phyloP scores from a whole-genome alignment of 2,329 filamentous ascomycete genomes.

The Pseudofabraea citricarpa region DNA sequence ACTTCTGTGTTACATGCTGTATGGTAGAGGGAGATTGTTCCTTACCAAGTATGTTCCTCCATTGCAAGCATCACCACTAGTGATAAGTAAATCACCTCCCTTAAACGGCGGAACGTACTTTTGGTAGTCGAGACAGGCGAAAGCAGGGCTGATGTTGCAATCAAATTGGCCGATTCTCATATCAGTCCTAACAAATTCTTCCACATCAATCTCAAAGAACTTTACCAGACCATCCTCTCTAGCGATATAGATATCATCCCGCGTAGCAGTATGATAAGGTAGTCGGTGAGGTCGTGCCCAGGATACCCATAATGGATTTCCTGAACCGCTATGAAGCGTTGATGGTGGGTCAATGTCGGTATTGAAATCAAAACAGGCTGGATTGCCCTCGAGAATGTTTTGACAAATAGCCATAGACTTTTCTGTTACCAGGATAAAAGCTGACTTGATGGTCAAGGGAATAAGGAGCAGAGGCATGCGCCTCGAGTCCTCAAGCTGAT shows the following conservation, averaged over 20 bases:
- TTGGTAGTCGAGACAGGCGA: conserved; percentile 56
- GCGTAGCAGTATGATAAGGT: conserved; percentile 53
- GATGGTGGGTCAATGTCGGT: conserved; percentile 37
- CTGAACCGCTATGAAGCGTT: conserved; percentile 40
- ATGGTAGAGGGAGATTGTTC: too few relatives aligned
- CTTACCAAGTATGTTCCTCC: conserved; percentile 60
- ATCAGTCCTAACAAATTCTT: conserved; percentile 46
- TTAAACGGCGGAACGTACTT: conserved; percentile 44
- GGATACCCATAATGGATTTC: conserved; percentile 66
- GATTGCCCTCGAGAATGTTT: conserved; percentile 46
- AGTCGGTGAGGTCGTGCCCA: conserved; percentile 76
- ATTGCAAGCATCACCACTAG: conserved; percentile 68
- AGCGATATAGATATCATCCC: conserved; percentile 80
- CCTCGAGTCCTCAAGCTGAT: conserved; percentile 44
- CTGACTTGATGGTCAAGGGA: conserved; percentile 64
- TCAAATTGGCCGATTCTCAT: conserved; percentile 60
- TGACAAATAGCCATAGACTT: conserved; percentile 52
- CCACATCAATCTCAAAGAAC: conserved; percentile 62
- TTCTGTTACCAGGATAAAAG: conserved; percentile 65
- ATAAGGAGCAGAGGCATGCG: conserved; percentile 66
- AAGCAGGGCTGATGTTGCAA: conserved; percentile 75
- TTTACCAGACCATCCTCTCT: conserved; percentile 82
- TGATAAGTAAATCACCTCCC: conserved; percentile 70
- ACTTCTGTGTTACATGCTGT: too few relatives aligned
- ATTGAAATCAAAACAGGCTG: conserved; percentile 41